These are phyloP conservation scores for Candida sanyaensis DNA, from an alignment of 1,139 yeast species.

Conservation along the genomic window DNA sequence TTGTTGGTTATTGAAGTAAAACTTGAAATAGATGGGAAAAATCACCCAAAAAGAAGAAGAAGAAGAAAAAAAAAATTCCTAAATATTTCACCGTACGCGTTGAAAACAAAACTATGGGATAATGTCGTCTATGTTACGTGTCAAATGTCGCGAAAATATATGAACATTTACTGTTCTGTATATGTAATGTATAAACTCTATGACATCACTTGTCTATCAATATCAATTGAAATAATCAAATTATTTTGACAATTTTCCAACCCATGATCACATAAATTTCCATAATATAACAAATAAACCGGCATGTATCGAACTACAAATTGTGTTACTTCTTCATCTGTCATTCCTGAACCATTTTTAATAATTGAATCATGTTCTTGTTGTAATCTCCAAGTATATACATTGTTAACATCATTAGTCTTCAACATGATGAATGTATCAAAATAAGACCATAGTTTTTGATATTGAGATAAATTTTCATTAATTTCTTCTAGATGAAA, in stretches of 20 bases:
- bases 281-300: conserved; percentile 70
- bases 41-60: no score
- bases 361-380: conserved; percentile 74
- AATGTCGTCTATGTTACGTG: not conserved
- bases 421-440: conserved; percentile 61
- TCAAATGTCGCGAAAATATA: not conserved
- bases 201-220: conserved; percentile 9
- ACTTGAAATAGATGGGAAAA: no score
- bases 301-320: conserved; percentile 91
- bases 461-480: conserved; percentile 48
- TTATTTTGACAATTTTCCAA: conserved; percentile 5
- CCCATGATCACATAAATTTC: conserved; percentile 29
- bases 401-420: conserved; percentile 60
- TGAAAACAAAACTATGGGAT: no score
- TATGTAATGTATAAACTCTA: not conserved
- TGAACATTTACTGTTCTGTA: no score
- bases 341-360: conserved; percentile 71
- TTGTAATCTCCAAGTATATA: conserved; percentile 78
- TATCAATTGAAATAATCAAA: conserved; percentile 11
- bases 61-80: no score
- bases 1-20: not conserved
- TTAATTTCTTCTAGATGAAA: conserved; percentile 49
- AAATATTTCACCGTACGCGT: no score
- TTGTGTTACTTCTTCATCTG: conserved; percentile 59
- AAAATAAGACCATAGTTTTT: conserved; percentile 56